Conservation (phyloP, 2,329 filamentous ascomycete genomes). For the Hypoxylon sp. region DNA sequence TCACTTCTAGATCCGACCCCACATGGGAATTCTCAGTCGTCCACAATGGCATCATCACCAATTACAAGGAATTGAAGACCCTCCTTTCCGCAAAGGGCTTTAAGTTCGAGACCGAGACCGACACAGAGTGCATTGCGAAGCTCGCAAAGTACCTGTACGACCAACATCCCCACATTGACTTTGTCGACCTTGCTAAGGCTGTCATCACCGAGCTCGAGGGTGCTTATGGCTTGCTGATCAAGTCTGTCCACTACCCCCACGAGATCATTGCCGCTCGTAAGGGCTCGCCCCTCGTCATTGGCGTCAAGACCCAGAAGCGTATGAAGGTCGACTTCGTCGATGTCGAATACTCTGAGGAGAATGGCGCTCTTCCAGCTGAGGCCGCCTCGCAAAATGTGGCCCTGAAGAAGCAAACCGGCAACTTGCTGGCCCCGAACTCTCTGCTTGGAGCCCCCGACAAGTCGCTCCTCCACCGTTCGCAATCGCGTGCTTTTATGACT, state of each 20-base stretch:
- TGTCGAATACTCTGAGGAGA: conserved; percentile 94
- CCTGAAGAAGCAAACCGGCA: conserved; percentile 86
- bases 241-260: conserved; percentile 98
- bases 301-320: conserved; percentile 96
- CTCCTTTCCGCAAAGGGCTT: conserved; percentile 95
- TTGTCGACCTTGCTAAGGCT: conserved; percentile 96
- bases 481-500: conserved; percentile 98
- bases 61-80: conserved; percentile 99
- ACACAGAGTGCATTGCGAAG: conserved; percentile 99
- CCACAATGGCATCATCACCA: conserved; percentile 99
- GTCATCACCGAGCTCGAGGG: conserved; percentile 99
- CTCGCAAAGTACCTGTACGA: conserved; percentile 98
- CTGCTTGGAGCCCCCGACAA: conserved; percentile 94
- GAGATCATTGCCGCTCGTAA: conserved; percentile 98
- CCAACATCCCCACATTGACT: conserved; percentile 92
- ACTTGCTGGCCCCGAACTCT: conserved; percentile 74
- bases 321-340: conserved; percentile 99
- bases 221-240: conserved; percentile 96
- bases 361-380: conserved; percentile 87
- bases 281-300: conserved; percentile 96
- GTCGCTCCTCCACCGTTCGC: conserved; percentile 96
- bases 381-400: conserved; percentile 96
- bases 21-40: conserved; percentile 97
- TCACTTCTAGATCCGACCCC: conserved; percentile 81
- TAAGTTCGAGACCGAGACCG: conserved; percentile 98